A percentile compares a stretch with the other conserved stretches of the same genome.
Conservation (phyloP, 257 asterid genomes). For the Voacanga thouarsii region DNA sequence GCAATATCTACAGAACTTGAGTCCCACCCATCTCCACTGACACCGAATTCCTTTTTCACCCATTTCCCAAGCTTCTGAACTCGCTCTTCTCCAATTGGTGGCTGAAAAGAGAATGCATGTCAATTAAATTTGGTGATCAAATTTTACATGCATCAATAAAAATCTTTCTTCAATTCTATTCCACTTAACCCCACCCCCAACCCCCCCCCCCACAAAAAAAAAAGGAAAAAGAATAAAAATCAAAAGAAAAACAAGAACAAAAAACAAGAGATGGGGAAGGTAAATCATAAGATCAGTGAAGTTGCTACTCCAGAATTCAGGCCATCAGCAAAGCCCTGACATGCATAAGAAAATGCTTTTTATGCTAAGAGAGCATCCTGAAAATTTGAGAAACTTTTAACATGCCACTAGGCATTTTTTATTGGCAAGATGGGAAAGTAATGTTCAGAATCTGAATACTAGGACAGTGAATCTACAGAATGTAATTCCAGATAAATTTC, state of each 20-base stretch:
- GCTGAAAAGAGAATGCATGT: slow-evolving; percentile 40
- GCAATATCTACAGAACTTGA: slow-evolving; percentile 71
- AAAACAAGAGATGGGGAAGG: neutral
- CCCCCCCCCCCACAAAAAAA: neutral
- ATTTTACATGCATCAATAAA: neutral
- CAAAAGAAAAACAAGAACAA: neutral
- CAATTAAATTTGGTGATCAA: neutral
- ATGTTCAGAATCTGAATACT: too few relatives aligned
- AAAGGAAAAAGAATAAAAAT: too few relatives aligned
- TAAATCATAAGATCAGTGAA: neutral
- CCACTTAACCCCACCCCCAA: neutral
- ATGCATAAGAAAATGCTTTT: neutral
- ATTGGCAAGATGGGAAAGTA: too few relatives aligned
- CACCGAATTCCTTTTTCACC: slow-evolving; percentile 61
- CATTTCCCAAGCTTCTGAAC: slow-evolving; percentile 67
- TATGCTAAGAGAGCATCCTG: neutral
- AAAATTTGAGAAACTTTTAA: neutral
- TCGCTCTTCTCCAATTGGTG: slow-evolving; percentile 75
- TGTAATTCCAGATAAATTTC: too few relatives aligned
- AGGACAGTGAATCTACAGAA: too few relatives aligned
- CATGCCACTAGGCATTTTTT: neutral
- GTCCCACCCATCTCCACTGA: slow-evolving; percentile 63
- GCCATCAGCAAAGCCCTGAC: neutral
- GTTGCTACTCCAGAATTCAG: neutral
- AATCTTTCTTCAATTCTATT: neutral